Base-by-base conservation (phyloP, 1,139 yeast species). In the Spathaspora jeffriesii region DNA sequence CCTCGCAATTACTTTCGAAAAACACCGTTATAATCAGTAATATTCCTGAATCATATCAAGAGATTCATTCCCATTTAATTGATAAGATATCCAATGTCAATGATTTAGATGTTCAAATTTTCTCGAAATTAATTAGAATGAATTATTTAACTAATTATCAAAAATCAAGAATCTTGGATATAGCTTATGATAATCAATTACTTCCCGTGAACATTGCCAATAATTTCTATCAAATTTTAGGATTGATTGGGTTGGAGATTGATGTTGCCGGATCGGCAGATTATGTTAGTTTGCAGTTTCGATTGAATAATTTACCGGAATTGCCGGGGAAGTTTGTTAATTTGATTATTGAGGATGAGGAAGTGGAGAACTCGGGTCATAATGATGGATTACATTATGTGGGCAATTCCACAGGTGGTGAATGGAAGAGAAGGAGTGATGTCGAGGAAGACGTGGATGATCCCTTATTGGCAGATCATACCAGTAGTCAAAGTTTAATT, bases 181-280 rank as follows among this genome's bases (percentile, higher is more conserved):
- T 62, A 23, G 55, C 71, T 20, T 71, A 71, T 51, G 78, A 73
- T 50, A 70, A 73, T 48, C 58, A 64, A 48, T 55, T 74, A 46
- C 52, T 67, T 45, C 75, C 76, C 2, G 64, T 71, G 1, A 53
- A 67, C 4, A 53, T 56, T 20, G 59, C 63, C 14, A 54, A 57
- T 36, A 69, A 68, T 46, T 69, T 74, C 45, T 62, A 59, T 44
- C 71, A 70, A 50, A 60, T 68, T 30, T 54, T 73, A 38, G 80
- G 79, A 5, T 62, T 75, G 44, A 56, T 74, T 25, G 70, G 75
- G 1, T 64, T 75, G 50, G 80, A 75, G 53, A 58, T 74, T 21
- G 73, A 70, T 28, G 58, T 60, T 6, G 64, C 74, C 2, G 79
- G 79, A 0, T 51, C 71, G 0, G 79, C 78, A 0, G 79, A 74